Evolutionary conservation across 2,329 filamentous ascomycete genomes (phyloP), one percentile per base, ranked within the genome.

Genomic region (Fusarium clavum): DNA sequence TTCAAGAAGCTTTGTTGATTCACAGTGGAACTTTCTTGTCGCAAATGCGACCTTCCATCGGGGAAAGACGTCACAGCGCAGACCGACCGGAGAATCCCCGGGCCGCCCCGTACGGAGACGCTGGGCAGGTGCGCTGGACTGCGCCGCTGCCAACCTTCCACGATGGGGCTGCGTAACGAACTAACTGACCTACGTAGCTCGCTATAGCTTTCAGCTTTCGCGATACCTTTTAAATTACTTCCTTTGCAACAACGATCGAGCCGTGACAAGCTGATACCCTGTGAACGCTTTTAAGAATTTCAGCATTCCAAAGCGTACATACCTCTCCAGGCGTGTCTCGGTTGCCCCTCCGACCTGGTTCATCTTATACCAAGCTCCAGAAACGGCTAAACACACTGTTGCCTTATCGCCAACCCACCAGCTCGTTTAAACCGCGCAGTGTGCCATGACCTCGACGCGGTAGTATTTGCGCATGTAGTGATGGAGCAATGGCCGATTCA

Each of bases 401-500:
- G 53, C 61, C 65, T 64, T 57, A 68, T 72, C 70, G 57, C 69
- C 63, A 71, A 55, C 43, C 38, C 57, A 52, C 38, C 64, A 73
- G 62, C 61, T 54, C 32, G 27, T 69, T 64, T 51, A 44, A 38
- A 52, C 62, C 64, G 67, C 69, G 62, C 73, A 69, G 75, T 63
- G 75, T 63, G 75, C 58, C 73, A 76, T 76, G 74, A 69, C 48
- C 68, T 45, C 62, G 58, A 71, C 67, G 60, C 72, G 67, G 67
- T 76, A 75, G 73, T 73, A 43, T 55, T 73, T 75, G 63, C 64
- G 63, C 64, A 75, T 69, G 72, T 60, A 73, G 79, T 81, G 76
- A 82, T 82, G 81, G 79, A 76, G 81, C 75, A 79, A 86, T 87
- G 85, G 79, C 81, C 76, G 83, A 86, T 75, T 74, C 81, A 77